Conservation (phyloP, 2,329 filamentous ascomycete species). For the Colletotrichum noveboracense region DNA sequence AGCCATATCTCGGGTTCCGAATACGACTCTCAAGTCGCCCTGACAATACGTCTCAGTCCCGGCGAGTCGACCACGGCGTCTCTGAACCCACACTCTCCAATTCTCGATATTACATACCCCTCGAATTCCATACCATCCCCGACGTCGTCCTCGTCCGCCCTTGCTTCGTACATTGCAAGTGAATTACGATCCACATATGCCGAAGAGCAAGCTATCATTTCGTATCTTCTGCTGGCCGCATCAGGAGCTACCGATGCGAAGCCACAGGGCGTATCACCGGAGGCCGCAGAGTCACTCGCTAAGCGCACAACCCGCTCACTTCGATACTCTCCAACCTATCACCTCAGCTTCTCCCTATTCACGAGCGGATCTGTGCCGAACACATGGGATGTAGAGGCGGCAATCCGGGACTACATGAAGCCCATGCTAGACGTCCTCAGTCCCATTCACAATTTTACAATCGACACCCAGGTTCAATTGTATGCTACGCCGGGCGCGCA, state of each 20-base stretch:
- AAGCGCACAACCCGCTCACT: slow-evolving; percentile 84
- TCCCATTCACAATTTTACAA: slow-evolving; percentile 91
- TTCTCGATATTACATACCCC: slow-evolving; percentile 80
- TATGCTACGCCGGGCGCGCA: slow-evolving; percentile 78
- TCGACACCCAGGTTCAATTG: slow-evolving; percentile 94
- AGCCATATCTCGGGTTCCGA: slow-evolving; percentile 31
- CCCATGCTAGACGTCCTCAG: slow-evolving; percentile 82
- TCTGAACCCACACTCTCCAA: slow-evolving; percentile 71
- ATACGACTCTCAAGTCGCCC: slow-evolving; percentile 59
- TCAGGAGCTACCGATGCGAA: slow-evolving; percentile 54
- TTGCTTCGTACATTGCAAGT: slow-evolving; percentile 79
- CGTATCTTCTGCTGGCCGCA: slow-evolving; percentile 70
- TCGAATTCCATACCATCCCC: slow-evolving; percentile 70
- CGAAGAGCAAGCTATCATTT: slow-evolving; percentile 88
- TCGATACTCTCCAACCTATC: slow-evolving; percentile 92
- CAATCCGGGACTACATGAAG: slow-evolving; percentile 79
- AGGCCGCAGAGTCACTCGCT: slow-evolving; percentile 60
- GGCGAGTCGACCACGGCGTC: slow-evolving; percentile 65
- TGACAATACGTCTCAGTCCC: slow-evolving; percentile 74
- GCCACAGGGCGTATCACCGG: slow-evolving; percentile 51
- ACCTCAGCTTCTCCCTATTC: slow-evolving; percentile 95
- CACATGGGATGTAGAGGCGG: slow-evolving; percentile 88
- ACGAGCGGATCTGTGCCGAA: slow-evolving; percentile 79
- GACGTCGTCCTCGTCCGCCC: slow-evolving; percentile 72
- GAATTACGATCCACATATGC: slow-evolving; percentile 80